Evolutionary conservation across 345 rosid genomes (phyloP).

Genomic region (Dipteronia dyeriana): DNA sequence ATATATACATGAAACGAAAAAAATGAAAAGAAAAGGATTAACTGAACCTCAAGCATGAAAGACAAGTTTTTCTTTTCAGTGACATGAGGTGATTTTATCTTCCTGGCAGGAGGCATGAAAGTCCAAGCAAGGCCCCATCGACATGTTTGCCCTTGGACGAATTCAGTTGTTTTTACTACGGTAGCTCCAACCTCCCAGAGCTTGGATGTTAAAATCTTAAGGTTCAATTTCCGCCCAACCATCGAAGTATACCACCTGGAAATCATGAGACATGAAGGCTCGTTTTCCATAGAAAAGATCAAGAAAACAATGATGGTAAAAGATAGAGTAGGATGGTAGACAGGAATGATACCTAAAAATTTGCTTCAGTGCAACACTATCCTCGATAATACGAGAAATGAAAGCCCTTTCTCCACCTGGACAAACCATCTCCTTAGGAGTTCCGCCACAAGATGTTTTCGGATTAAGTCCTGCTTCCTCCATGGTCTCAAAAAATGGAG

Average conservation of each 20-base stretch:
- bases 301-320: neutral
- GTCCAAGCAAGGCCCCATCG: slow-evolving; percentile 99
- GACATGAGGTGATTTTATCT: slow-evolving; percentile 52
- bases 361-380: slow-evolving; percentile 64
- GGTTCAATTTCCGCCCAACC: slow-evolving; percentile 88
- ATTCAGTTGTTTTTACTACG: slow-evolving; percentile 83
- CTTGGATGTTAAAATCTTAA: slow-evolving; percentile 65
- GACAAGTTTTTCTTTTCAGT: slow-evolving; percentile 47
- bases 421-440: slow-evolving; percentile 86
- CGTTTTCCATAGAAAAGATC: neutral
- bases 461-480: slow-evolving; percentile 91
- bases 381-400: slow-evolving; percentile 70
- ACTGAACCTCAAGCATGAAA: slow-evolving; percentile 84
- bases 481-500: slow-evolving; percentile 86
- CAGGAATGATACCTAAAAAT: slow-evolving; percentile 51
- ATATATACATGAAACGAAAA: neutral
- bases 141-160: slow-evolving; percentile 85
- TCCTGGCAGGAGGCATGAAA: slow-evolving; percentile 61
- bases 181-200: slow-evolving; percentile 74
- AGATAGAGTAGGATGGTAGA: neutral
- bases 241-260: slow-evolving; percentile 87
- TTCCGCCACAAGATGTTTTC: slow-evolving; percentile 90
- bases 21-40: neutral
- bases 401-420: slow-evolving; percentile 88
- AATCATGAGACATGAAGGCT: slow-evolving; percentile 15